Evolutionary conservation across 805 yeast genomes (phyloP), one percentile per base, ranked within the genome.

Genomic region (Spencermartinsiella europaea): DNA sequence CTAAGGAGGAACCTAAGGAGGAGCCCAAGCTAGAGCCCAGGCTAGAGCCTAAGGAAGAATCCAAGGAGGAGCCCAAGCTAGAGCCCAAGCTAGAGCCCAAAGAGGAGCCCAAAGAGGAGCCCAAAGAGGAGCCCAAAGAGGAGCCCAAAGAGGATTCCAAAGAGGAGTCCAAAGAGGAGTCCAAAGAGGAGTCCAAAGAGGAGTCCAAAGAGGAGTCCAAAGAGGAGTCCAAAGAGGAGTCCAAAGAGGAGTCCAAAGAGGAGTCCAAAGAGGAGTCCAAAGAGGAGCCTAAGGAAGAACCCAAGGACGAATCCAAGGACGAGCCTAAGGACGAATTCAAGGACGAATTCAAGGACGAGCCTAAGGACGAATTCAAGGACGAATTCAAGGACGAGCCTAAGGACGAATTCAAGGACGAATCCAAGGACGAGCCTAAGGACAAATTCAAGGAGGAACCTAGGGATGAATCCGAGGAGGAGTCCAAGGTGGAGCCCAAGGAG

Each of bases 81-180:
- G 19, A 43, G 19, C 14, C 17, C 8, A 12, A 31, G 21, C 38
- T 22, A 40, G 34, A 40, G 21, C 12, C 42, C 2, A 31, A 35
- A 25, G 46, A 25, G 28, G 49, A 46, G 28, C n/a, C 19, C 10
- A 44, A 45, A 39, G 48, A 39, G 4, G 49, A 46, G 21, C 19
- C 19, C 4, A 33, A 42, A 31, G 31, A 21, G 3, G 49, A 25
- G 31, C 12, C 31, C 12, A 28, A 36, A 3, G 37, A 33, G 3
- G 44, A 19, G 17, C 5, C 20, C 21, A 31, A 41, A 25, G 37
- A 25, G 7, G 31, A 25, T 7, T 25, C 31, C 31, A 25, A 25
- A 25, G 31, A 25, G 31, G 31, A 25, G 31, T 25, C 31, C 10
- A 25, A 25, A 25, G 31, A 25, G 7, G 31, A 25, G 12, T 25